Conservation (phyloP, 176 grass and related monocot genomes). For the Cenchrus americanus region DNA sequence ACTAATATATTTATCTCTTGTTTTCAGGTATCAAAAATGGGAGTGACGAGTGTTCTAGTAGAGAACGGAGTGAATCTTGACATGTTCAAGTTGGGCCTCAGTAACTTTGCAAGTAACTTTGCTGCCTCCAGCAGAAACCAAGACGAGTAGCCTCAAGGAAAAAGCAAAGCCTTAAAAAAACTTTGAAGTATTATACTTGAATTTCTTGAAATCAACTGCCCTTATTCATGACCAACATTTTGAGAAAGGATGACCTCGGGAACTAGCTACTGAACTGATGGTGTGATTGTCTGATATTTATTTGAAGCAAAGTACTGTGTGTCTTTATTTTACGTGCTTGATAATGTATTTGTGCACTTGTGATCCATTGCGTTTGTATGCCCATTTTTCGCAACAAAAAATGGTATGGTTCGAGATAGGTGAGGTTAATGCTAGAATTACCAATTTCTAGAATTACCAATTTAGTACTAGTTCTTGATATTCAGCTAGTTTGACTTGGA, state of each 20-base stretch:
- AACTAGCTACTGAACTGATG: slow-evolving; percentile 6
- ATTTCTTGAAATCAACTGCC: slow-evolving; percentile 31
- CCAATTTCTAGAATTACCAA: too few species aligned
- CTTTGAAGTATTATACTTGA: background rate
- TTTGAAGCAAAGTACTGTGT: background rate
- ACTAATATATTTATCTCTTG: slow-evolving; percentile 7
- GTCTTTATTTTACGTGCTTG: background rate
- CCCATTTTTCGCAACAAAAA: background rate
- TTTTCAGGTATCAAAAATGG: slow-evolving; percentile 88
- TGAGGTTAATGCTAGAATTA: too few species aligned
- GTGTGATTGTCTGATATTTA: background rate
- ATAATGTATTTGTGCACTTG: background rate
- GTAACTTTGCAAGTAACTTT: slow-evolving; percentile 58
- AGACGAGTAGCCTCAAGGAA: slow-evolving; percentile 23
- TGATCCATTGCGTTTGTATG: background rate
- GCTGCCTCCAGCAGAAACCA: slow-evolving; percentile 29
- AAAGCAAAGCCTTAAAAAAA: background rate
- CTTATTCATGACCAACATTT: slow-evolving; percentile 25
- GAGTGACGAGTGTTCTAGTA: slow-evolving; percentile 75
- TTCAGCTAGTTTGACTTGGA: too few species aligned
- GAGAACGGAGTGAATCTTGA: slow-evolving; percentile 84
- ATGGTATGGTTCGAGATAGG: too few species aligned
- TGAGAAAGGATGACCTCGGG: background rate
- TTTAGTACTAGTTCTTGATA: too few species aligned
- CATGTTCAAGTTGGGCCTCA: slow-evolving; percentile 81